A percentile compares a stretch with the other conserved stretches of the same genome.
Conservation (phyloP, 768 basidiomycete species). For the Rossbeevera mucosa region DNA sequence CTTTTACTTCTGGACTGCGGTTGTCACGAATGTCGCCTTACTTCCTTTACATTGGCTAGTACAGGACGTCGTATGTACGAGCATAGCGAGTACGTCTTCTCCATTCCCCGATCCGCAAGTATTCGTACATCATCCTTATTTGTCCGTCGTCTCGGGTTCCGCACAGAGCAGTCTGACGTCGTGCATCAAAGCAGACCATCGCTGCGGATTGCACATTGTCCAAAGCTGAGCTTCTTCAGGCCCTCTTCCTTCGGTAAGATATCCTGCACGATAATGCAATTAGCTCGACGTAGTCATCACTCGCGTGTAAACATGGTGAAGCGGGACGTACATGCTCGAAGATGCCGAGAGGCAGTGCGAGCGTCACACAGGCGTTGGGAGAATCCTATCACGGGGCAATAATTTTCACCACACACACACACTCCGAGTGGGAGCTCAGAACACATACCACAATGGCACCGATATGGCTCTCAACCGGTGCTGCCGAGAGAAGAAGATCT, state of each 20-base stretch:
- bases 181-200: constrained; percentile 48
- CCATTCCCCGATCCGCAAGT: not conserved
- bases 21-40: too few relatives aligned
- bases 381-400: constrained; percentile 45
- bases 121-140: not conserved
- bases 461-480: constrained; percentile 65
- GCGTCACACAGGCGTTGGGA: constrained; percentile 72
- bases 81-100: not conserved
- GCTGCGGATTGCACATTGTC: constrained; percentile 62
- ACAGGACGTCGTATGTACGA: not conserved
- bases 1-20: too few relatives aligned
- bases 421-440: not conserved
- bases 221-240: constrained; percentile 52
- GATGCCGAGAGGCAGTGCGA: constrained; percentile 72
- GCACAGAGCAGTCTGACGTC: not conserved
- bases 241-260: constrained; percentile 65
- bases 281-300: not conserved
- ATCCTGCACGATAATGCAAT: constrained; percentile 38
- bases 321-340: constrained; percentile 56
- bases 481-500: constrained; percentile 67
- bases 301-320: not conserved
- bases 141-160: not conserved
- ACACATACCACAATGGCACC: constrained; percentile 61
- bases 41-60: not conserved
- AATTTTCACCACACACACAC: not conserved